Percentiles rank a stretch among this genome's conserved stretches.
Evolutionary conservation across 2,329 filamentous ascomycete species (phyloP).

Genomic region (Fusarium abutilonis): DNA sequence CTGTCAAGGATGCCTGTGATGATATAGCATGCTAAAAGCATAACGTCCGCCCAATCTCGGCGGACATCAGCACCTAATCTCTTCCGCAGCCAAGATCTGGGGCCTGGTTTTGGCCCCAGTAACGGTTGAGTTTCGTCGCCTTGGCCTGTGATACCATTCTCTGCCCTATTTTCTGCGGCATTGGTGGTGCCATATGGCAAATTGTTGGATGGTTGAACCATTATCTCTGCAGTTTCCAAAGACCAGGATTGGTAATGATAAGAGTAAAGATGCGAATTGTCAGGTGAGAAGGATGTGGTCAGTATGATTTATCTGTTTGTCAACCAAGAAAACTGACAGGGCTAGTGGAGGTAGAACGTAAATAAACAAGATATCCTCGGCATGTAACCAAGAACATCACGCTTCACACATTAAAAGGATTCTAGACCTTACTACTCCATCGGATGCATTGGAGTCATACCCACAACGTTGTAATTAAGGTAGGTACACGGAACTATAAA

Average conservation of each 20-base stretch:
- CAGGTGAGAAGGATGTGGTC: neutral
- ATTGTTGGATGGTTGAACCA: slow-evolving; percentile 23
- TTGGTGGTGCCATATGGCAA: slow-evolving; percentile 34
- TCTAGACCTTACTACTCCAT: neutral
- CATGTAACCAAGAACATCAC: neutral
- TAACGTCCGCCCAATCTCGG: slow-evolving; percentile 71
- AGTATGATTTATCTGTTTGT: neutral
- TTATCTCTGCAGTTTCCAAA: neutral
- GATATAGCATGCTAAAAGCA: slow-evolving; percentile 77
- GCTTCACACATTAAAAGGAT: neutral
- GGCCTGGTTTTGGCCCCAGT: slow-evolving; percentile 28
- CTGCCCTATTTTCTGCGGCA: slow-evolving; percentile 10
- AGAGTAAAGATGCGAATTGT: neutral
- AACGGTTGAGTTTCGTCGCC: slow-evolving; percentile 30
- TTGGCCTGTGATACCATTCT: slow-evolving; percentile 8
- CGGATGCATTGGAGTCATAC: neutral
- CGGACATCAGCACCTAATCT: slow-evolving; percentile 39
- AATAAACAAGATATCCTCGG: neutral
- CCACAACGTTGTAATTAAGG: neutral
- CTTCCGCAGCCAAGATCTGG: slow-evolving; percentile 33
- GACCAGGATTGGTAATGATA: neutral
- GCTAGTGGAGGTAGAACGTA: neutral
- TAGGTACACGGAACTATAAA: neutral
- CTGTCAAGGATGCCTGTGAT: slow-evolving; percentile 83
- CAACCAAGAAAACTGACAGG: neutral